Evolutionary conservation across 106 monocot genomes (phyloP).

Genomic region (Chionographis japonica): DNA sequence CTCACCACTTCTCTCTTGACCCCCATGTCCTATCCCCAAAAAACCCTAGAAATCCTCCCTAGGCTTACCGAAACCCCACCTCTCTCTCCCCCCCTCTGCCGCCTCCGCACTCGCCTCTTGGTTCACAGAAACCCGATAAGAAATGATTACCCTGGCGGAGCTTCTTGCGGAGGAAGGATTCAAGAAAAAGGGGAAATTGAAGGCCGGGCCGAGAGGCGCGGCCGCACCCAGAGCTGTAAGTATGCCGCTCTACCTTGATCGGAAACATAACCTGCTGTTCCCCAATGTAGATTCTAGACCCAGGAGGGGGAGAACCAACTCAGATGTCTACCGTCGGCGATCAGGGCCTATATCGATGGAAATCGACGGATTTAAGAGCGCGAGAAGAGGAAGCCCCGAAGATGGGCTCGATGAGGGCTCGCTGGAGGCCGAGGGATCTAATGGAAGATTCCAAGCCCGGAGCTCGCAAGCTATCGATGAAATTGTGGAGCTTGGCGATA

Average conservation of each 20-base stretch:
- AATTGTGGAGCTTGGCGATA: not conserved
- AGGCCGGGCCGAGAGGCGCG: not conserved
- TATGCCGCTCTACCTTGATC: conserved; percentile 3
- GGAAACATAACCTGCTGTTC: not conserved
- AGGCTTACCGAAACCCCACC: too few species aligned
- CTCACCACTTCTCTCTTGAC: too few species aligned
- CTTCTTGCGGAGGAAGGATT: conserved; percentile 49
- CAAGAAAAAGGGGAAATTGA: conserved; percentile 13
- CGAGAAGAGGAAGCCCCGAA: conserved; percentile 5
- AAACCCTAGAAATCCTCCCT: too few species aligned
- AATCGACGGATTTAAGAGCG: conserved; percentile 10
- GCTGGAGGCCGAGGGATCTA: not conserved
- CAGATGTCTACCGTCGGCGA: not conserved
- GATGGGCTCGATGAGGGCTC: too few species aligned
- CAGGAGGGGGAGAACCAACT: not conserved
- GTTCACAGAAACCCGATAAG: not conserved
- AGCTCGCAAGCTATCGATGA: not conserved
- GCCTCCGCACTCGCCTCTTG: not conserved
- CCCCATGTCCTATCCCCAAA: too few species aligned
- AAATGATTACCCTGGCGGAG: conserved; percentile 39
- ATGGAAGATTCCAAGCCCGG: not conserved
- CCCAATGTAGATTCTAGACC: not conserved
- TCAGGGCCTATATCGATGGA: not conserved
- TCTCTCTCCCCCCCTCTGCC: not conserved
- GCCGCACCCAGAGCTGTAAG: conserved; percentile 4